phyloP scores from a whole-genome alignment of 83 land plant genomes.

The Picea mariana region DNA sequence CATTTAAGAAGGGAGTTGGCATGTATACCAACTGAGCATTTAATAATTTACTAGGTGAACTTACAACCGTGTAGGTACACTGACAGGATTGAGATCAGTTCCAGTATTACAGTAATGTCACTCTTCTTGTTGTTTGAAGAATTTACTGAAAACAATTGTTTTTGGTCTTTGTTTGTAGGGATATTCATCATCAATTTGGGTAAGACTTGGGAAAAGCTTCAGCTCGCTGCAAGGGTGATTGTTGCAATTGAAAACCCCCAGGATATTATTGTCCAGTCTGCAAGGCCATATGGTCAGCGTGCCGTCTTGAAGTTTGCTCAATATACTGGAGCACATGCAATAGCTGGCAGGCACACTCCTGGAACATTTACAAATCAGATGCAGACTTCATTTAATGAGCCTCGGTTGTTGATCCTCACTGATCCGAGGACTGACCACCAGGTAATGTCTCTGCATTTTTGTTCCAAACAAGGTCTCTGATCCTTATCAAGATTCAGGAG shows the following conservation, averaged over 20 bases:
- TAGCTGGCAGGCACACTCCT: conserved; percentile 89
- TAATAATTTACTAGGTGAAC: too few relatives aligned
- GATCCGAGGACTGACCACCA: conserved; percentile 91
- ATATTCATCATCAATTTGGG: conserved; percentile 76
- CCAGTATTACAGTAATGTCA: too few relatives aligned
- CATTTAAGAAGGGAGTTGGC: too few relatives aligned
- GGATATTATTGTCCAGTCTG: conserved; percentile 88
- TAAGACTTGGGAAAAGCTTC: conserved; percentile 82
- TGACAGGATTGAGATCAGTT: too few relatives aligned
- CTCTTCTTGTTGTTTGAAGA: neutral
- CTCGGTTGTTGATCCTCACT: conserved; percentile 80
- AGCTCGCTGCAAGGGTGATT: conserved; percentile 78
- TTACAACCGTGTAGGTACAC: too few relatives aligned
- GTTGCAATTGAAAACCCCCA: conserved; percentile 87
- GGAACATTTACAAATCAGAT: conserved; percentile 92
- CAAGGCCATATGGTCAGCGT: conserved; percentile 92
- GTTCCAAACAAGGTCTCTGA: neutral
- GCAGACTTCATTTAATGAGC: conserved; percentile 79
- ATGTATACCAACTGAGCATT: too few relatives aligned
- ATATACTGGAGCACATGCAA: conserved; percentile 85
- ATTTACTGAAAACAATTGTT: neutral
- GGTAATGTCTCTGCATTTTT: conserved; percentile 30
- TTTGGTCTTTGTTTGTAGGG: conserved; percentile 31
- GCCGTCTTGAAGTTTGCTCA: conserved; percentile 88
- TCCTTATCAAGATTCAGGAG: neutral